Base-by-base conservation (phyloP, 2,329 filamentous ascomycete species). In the Ceratocystis cacaofunesta region DNA sequence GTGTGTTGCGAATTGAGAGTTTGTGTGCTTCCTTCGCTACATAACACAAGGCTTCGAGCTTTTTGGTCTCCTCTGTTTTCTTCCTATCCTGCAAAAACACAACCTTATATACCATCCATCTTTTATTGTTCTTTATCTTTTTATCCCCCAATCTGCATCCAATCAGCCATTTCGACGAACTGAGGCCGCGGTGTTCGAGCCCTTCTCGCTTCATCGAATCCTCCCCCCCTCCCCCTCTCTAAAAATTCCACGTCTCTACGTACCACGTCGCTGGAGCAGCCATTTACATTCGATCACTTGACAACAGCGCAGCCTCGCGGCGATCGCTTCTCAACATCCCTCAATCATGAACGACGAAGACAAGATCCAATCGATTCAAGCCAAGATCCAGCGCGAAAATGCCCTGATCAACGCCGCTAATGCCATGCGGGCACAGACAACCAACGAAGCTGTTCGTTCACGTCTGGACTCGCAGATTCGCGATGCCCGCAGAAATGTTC, bases 381-480 rank as follows among this genome's bases (percentile, higher is more conserved):
- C 87, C 80, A 97, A 99, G 87, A 97, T 99, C 77, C 90, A 96
- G 81, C 87, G 92, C 75, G 94, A 99, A 78, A 92, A 92, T 81
- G 89, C 88, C 72, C 86, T 97, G 73, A 94, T 99, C 80, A 89
- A 89, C 76, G 92, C 90, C 72, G 92, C 92, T 71, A 94, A 90
- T 77, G 85, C 89, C 71, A 96, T 99, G 92, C 88, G 91, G 77
- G 88, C 92, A 77, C 92, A 94, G 76, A 96, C 92, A 71, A 90
- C 90, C 79, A 99, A 99, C 76, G 88, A 92, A 71, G 83, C 86
- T 68, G 92, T 97, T 69, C 88, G 91, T 73, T 92, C 92, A 71
- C 85, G 90, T 73, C 85, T 96, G 75, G 92, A 97, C 74, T 88
- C 87, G 69, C 91, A 96, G 77, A 95, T 99, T 77, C 89, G 92